phyloP scores from a whole-genome alignment of 495 filamentous ascomycete species.

The Durotheca rogersii region DNA sequence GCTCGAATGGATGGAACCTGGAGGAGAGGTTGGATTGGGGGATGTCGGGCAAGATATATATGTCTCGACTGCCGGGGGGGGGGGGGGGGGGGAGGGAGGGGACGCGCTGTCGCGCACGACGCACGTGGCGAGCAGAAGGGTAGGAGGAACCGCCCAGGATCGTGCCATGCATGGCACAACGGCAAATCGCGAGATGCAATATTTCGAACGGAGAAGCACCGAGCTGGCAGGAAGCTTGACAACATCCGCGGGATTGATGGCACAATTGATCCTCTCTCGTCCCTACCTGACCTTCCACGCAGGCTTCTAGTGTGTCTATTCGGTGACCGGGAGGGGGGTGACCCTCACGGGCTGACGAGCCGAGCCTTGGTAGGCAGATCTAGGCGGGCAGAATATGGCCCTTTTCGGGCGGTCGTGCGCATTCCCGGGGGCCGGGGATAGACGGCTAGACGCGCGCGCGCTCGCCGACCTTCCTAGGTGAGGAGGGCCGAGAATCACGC shows the following conservation, averaged over 20 bases:
- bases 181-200: neutral
- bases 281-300: neutral
- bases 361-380: neutral
- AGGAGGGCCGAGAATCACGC: conserved; percentile 29
- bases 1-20: no score
- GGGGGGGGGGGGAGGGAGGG: no score
- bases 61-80: no score
- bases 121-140: no score
- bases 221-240: neutral
- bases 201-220: conserved; percentile 3
- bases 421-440: no score
- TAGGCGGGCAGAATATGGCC: neutral
- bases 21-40: neutral
- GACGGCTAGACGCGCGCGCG: conserved; percentile 6
- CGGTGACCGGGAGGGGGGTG: no score
- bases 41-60: neutral
- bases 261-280: conserved; percentile 15
- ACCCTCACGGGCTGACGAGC: neutral
- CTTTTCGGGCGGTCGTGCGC: conserved; percentile 1
- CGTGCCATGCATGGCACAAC: neutral
- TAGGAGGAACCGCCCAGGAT: neutral
- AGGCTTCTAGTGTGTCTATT: conserved; percentile 5
- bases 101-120: no score
- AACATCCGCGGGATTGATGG: conserved; percentile 15
- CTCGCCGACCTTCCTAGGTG: conserved; percentile 23